Evolutionary conservation across 2,329 filamentous ascomycete species (phyloP), one percentile per base, ranked within the genome.

Genomic region (Phoma sp.): DNA sequence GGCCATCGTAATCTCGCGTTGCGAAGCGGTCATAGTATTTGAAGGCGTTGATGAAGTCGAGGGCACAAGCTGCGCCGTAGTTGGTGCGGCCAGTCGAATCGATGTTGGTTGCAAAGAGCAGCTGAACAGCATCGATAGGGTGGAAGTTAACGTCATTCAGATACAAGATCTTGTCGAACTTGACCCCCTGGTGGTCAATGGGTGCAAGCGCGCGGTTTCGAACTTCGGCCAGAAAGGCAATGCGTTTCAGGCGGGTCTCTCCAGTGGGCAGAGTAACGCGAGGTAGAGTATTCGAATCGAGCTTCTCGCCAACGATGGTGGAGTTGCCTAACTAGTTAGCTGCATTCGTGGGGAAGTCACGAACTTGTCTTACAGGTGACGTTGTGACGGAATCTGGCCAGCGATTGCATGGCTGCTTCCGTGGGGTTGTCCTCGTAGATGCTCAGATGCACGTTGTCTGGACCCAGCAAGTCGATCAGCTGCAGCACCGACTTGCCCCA

Each of bases 1-100:
- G 82, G 1, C 88, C 88, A 54, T 89, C 82, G 2, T 78, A 75
- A 63, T 91, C 89, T 11, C 89, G 81, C 18, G 87, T 84, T 1
- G 88, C 89, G 69, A 89, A 91, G 0, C 87, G 85, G 69, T 92
- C 89, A 71, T 92, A 91, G 68, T 86, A 89, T 36, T 83, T 79
- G 58, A 88, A 84, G 0, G 88, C 85, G 49, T 83, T 82, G 57
- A 86, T 83, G 64, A 87, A 91, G 74, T 92, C 89, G 32, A 90
- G 75, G 0, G 87, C 87, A 66, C 89, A 92, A 3, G 86, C 87
- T 0, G 88, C 86, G 4, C 86, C 83, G 62, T 90, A 91, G 47
- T 74, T 63, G 13, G 77, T 72, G 10, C 68, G 70, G 9, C 86
- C 87, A 27, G 80, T 73, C 7, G 77, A 70, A 49, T 82, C 77